These are phyloP conservation scores for Geranium incanum DNA, from an alignment of 441 rosid species.

Conservation along the genomic window DNA sequence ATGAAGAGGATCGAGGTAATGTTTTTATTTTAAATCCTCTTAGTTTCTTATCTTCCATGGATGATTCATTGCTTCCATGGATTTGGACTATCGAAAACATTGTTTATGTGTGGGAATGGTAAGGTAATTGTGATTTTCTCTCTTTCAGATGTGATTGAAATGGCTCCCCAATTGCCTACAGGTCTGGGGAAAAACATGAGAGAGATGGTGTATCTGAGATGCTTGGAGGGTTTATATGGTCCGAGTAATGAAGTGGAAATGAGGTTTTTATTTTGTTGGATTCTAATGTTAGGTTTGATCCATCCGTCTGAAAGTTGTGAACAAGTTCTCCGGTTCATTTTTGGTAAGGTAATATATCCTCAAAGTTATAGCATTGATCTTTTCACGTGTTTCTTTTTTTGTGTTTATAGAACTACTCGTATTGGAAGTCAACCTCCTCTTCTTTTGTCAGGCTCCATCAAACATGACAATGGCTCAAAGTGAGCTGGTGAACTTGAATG, in stretches of 20 bases:
- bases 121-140: slow-evolving; percentile 9
- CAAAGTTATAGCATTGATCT: not conserved
- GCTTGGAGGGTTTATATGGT: slow-evolving; percentile 43
- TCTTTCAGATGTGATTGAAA: slow-evolving; percentile 38
- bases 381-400: not conserved
- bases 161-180: slow-evolving; percentile 29
- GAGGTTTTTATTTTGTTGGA: slow-evolving; percentile 18
- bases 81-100: not conserved
- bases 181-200: slow-evolving; percentile 25
- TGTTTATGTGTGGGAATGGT: not conserved
- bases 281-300: slow-evolving; percentile 25
- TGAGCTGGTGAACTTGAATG: slow-evolving; percentile 38
- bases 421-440: not conserved
- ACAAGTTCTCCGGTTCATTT: slow-evolving; percentile 33
- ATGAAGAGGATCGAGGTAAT: not conserved
- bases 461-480: slow-evolving; percentile 26
- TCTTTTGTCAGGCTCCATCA: slow-evolving; percentile 29
- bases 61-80: slow-evolving; percentile 3
- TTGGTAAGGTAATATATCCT: slow-evolving; percentile 30
- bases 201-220: slow-evolving; percentile 50
- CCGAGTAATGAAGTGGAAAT: slow-evolving; percentile 6
- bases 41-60: not conserved
- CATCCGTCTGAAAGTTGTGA: slow-evolving; percentile 31
- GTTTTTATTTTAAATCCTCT: not conserved
- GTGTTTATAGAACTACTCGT: not conserved